A percentile compares a stretch with the other conserved stretches of the same genome.
phyloP scores from a whole-genome alignment of 148 eudicot genomes.

The Heliosperma pusillum region DNA sequence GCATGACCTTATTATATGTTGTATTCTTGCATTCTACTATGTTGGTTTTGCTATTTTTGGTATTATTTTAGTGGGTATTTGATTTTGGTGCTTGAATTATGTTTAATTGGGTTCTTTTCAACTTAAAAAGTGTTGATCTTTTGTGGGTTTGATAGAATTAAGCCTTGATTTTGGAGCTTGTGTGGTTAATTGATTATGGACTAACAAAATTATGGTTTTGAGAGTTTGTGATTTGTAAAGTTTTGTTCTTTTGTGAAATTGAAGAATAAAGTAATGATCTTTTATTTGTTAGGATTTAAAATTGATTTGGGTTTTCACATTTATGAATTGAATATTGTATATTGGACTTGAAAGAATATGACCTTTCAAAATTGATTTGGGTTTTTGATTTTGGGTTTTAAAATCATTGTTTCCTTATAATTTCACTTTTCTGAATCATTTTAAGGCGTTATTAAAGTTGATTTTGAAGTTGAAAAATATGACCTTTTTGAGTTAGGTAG shows the following conservation, averaged over 20 bases:
- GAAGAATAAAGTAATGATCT: not conserved
- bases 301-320: not conserved
- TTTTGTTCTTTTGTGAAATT: constrained; percentile 6
- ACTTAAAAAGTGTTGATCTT: not conserved
- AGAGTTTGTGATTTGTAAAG: not conserved
- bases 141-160: not conserved
- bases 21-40: not conserved
- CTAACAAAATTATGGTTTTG: not conserved
- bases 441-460: too few relatives aligned
- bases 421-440: too few relatives aligned
- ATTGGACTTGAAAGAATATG: too few relatives aligned
- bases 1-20: not conserved
- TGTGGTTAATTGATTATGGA: not conserved
- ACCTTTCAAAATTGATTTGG: too few relatives aligned
- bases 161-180: not conserved
- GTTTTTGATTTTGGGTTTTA: too few relatives aligned
- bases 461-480: not conserved
- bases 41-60: not conserved
- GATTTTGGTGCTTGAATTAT: not conserved
- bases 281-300: not conserved
- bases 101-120: not conserved
- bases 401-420: too few relatives aligned
- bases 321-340: not conserved
- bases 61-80: not conserved
- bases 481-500: constrained; percentile 11